A percentile compares a stretch with the other conserved stretches of the same genome.
phyloP scores from a whole-genome alignment of 1,139 yeast genomes.

The Candida pseudoviswanathii region DNA sequence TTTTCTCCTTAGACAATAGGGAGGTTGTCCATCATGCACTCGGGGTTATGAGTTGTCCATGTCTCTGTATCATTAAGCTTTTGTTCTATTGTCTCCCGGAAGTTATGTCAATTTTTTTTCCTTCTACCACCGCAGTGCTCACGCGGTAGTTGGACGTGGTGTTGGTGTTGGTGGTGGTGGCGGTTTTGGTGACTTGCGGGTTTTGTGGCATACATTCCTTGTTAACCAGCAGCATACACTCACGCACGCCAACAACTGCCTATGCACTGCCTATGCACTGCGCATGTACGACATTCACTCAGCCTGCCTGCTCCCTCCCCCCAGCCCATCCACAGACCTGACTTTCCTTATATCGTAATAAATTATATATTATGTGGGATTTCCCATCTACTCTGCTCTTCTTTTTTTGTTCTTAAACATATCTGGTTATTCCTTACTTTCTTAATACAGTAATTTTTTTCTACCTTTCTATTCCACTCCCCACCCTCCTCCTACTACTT shows the following conservation, averaged over 20 bases:
- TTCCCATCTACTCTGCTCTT: background rate
- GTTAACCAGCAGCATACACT: background rate
- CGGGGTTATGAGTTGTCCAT: background rate
- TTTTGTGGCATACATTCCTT: background rate
- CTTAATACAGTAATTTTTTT: conserved; percentile 2
- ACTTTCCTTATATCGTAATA: conserved; percentile 2
- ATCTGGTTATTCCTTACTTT: background rate
- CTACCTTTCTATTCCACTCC: no score
- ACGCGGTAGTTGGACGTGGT: no score
- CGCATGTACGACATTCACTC: background rate
- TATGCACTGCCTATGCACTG: no score
- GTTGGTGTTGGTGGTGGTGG: no score
- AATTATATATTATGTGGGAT: background rate
- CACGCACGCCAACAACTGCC: background rate
- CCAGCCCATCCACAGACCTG: no score
- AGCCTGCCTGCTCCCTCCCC: no score
- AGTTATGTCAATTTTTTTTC: no score
- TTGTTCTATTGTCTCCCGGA: no score
- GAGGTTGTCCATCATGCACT: no score
- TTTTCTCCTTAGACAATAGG: background rate
- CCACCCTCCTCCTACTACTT: background rate
- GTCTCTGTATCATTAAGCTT: no score
- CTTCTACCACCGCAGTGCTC: no score
- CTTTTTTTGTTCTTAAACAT: background rate
- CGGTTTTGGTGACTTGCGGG: background rate